Conservation (phyloP, 2,329 filamentous ascomycete genomes). For the Ophiostoma quercus region DNA sequence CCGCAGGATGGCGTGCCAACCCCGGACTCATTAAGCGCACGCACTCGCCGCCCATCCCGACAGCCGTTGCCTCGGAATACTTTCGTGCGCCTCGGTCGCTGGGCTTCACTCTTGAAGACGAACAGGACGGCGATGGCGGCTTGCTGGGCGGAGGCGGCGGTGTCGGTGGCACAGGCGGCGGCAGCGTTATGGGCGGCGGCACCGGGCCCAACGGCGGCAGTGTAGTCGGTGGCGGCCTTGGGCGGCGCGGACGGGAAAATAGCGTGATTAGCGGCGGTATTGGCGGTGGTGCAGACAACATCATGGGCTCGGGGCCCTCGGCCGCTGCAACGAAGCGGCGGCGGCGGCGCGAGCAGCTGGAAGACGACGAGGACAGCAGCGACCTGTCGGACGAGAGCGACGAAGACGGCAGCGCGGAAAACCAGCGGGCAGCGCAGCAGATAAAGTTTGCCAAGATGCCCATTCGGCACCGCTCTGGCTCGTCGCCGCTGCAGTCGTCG, state of each 20-base stretch:
- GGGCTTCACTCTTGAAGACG: slow-evolving; percentile 62
- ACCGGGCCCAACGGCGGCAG: slow-evolving; percentile 38
- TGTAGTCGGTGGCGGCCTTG: slow-evolving; percentile 36
- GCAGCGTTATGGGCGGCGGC: slow-evolving; percentile 18
- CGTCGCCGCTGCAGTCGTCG: slow-evolving; percentile 72
- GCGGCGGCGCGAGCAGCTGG: slow-evolving; percentile 64
- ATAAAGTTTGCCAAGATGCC: slow-evolving; percentile 98
- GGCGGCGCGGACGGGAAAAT: slow-evolving; percentile 1
- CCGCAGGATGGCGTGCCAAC: slow-evolving; percentile 72
- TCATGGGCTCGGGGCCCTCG: slow-evolving; percentile 46
- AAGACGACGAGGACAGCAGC: slow-evolving; percentile 81
- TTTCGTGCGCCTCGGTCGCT: slow-evolving; percentile 65
- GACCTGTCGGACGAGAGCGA: slow-evolving; percentile 81
- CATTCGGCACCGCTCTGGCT: slow-evolving; percentile 75
- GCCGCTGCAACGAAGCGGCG: slow-evolving; percentile 63
- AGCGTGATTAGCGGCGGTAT: slow-evolving; percentile 3
- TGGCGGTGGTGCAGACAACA: background rate
- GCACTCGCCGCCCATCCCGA: slow-evolving; percentile 80
- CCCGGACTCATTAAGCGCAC: slow-evolving; percentile 73
- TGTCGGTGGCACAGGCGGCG: slow-evolving; percentile 7
- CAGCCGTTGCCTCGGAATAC: slow-evolving; percentile 75
- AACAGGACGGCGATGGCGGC: slow-evolving; percentile 67
- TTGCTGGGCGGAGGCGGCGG: slow-evolving; percentile 47
- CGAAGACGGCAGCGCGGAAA: slow-evolving; percentile 20
- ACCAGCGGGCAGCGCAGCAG: slow-evolving; percentile 67